Base-by-base conservation (phyloP, 2,329 filamentous ascomycete species). In the Colletotrichum brevisporum region DNA sequence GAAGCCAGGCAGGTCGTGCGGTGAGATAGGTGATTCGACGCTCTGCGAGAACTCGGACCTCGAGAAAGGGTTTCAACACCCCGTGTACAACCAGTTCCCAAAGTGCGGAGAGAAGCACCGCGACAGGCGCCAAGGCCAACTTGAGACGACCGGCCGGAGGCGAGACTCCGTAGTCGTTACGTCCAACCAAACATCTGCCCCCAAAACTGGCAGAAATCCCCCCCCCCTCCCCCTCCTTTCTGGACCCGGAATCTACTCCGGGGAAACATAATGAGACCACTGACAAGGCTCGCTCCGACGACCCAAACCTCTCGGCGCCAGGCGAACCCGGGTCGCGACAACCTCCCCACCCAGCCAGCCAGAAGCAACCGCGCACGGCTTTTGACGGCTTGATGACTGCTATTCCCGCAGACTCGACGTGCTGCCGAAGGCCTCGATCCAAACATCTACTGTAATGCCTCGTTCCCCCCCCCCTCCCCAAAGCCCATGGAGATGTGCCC, bases 121-220 rank as follows among this genome's bases (percentile, higher is more conserved):
- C 56, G 27, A 10, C 45, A 50, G 39, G 39, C 56, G 45, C 27
- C 45, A 16, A 10, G 43, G 45, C 18, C 36, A 52, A 65, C 47
- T 18, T 58, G n/a, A 43, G 62, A 74, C 74, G n/a, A 10, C 27
- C 18, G 15, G 45, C 27, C 18, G 15, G 45, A 12, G 27, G 24
- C 27, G 55, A 3, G 31, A 9, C 3, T 36, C 31, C 31, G 4
- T 4, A 3, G 31, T 36, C 8, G 31, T 36, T 36, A 24, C 2
- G 21, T 24, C 31, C 31, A 36, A 36, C 31, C 31, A 10, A 2
- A 36, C 9, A 10, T 10, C 31, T 9, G 31, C 2, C 31, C 8
- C 31, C 31, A 8, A 36, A 36, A 8, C 9, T 9, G 31, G 31
- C 31, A 36, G 31, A 36, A 36, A 10, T 36, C 10, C 10, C 27